A percentile compares a stretch with the other conserved stretches of the same genome.
Conservation (phyloP, 108 stramenopile species). For the Mayamaea pseudoterrestris region DNA sequence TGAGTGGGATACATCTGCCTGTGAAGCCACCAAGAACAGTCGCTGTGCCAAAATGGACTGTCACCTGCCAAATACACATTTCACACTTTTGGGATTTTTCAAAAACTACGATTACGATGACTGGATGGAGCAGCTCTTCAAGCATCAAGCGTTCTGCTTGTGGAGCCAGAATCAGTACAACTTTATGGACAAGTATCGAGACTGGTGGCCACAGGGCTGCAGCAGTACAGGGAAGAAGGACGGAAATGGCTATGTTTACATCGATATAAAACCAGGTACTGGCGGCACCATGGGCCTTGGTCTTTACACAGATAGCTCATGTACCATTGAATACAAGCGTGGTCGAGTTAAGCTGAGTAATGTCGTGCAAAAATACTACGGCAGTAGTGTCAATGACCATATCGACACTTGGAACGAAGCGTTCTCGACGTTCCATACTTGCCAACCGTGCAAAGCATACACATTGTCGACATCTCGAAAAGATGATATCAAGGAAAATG, state of each 20-base stretch:
- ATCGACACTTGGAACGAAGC: conserved; percentile 45
- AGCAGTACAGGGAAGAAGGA: too few relatives aligned
- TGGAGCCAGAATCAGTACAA: conserved; percentile 43
- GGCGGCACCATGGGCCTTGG: conserved; percentile 29
- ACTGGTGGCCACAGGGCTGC: conserved; percentile 17
- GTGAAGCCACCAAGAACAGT: conserved; percentile 15
- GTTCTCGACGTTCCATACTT: conserved; percentile 29
- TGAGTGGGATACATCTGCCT: conserved; percentile 27
- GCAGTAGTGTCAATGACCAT: too few relatives aligned
- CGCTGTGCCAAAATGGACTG: conserved; percentile 60
- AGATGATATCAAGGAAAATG: conserved; percentile 7
- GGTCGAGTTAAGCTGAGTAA: conserved; percentile 13
- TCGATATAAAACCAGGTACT: conserved; percentile 32
- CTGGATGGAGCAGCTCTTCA: conserved; percentile 54
- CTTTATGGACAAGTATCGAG: conserved; percentile 26
- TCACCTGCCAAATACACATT: conserved; percentile 28
- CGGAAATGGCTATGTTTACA: conserved; percentile 30
- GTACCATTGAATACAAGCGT: conserved; percentile 23
- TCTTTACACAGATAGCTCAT: conserved; percentile 42
- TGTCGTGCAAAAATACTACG: conserved; percentile 6
- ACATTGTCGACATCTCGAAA: background rate
- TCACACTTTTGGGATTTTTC: conserved; percentile 44
- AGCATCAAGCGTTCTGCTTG: conserved; percentile 42
- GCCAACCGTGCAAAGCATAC: background rate
- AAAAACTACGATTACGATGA: conserved; percentile 34